Evolutionary conservation across 179 eudicot genomes (phyloP).

Genomic region (Vitellaria paradoxa): DNA sequence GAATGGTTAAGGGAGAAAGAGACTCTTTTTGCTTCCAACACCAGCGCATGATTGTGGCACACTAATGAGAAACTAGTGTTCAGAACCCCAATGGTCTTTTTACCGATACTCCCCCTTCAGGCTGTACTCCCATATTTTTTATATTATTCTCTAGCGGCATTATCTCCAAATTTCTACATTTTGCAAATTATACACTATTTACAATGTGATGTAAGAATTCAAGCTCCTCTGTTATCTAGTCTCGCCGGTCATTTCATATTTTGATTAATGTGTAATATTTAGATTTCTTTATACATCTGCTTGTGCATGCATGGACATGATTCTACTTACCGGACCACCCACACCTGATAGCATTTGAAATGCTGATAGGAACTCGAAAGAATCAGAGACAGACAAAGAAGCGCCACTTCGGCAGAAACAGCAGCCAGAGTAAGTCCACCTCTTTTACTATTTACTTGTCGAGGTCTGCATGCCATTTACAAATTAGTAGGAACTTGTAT

Average conservation of each 20-base stretch:
- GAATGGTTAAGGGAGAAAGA: no score
- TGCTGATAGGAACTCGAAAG: conserved; percentile 37
- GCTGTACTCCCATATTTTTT: neutral
- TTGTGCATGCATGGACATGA: neutral
- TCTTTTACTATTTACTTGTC: neutral
- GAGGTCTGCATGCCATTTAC: neutral
- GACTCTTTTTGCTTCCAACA: no score
- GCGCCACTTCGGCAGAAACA: conserved; percentile 23
- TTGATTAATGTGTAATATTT: neutral
- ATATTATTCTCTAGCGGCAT: neutral
- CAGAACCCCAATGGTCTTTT: neutral
- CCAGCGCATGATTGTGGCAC: no score
- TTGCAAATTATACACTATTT: neutral
- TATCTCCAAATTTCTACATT: neutral
- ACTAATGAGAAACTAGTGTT: neutral
- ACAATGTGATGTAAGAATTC: neutral
- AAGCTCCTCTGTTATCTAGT: conserved; percentile 3
- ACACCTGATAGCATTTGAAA: conserved; percentile 2
- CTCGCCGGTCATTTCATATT: neutral
- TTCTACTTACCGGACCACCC: neutral
- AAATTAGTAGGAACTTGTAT: neutral
- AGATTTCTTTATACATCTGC: neutral
- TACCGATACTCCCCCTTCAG: neutral
- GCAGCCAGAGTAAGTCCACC: conserved; percentile 42
- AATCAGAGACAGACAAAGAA: conserved; percentile 29